Evolutionary conservation across 768 basidiomycete species (phyloP), one percentile per base, ranked within the genome.

Genomic region (Mycena epipterygia): DNA sequence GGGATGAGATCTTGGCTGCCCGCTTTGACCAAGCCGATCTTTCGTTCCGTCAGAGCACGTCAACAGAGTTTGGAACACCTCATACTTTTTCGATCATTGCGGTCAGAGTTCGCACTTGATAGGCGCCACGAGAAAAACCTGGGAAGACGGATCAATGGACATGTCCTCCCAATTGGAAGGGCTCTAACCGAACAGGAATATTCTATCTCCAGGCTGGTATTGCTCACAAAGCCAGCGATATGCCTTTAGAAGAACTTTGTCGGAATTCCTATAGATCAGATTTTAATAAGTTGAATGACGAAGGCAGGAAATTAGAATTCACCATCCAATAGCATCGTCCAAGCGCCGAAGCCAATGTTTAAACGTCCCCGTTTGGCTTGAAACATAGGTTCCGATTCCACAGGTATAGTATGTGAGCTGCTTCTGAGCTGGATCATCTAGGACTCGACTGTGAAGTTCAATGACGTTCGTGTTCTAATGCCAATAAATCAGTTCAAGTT

Each of bases 341-440:
- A 69, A 19, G 11, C 37, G 52, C 14, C 37, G 58, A 35, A 64
- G 42, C 49, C 56, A 64, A 33, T 44, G 23, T 19, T 33, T 51
- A 4, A 64, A 52, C 21, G 30, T n/a, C 21, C 68, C 56, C 13
- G 29, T 19, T 1, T 29, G 35, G 8, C 46, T 42, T n/a, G 62
- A 60, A 33, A 27, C 46, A 14, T 58, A 58, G 27, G 17, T 46
- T 5, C 39, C 75, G n/a, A 42, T 60, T 4, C 71, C 73, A 39
- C 68, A 73, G 49, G 52, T 64, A 46, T 77, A 77, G 64, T 74
- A 77, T 1, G 73, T 74, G 59, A 74, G 71, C 64, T 77, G 76
- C 1, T n/a, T 42, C 25, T 71, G 67, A 39, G n/a, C 16, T 37
- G 27, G 56, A 59, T 74, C 68, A 16, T 58, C 30, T 14, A 69